Evolutionary conservation across 164 flowering plant species (phyloP), one percentile per base, ranked within the genome.

Genomic region (Berberis thunbergii): DNA sequence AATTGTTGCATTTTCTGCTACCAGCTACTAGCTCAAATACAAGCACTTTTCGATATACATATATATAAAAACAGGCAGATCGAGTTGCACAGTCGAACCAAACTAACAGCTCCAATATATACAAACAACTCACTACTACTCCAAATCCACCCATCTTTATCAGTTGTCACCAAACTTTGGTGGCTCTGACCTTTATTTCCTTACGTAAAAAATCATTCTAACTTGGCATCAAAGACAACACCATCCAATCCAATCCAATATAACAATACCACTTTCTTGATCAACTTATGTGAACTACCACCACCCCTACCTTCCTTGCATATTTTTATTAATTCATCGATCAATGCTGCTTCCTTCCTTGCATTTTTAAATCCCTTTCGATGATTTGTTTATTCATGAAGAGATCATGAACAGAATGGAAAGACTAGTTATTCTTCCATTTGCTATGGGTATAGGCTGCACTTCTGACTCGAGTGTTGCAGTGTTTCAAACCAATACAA

Each of bases 351-450:
- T 42, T 13, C 26, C 48, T 52, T 49, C 43, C 58, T 43, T 50
- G 40, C 54, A 64, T n/a, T 52, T 11, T 43, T 59, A 45, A 26
- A 26, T 26, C 26, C 26, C 44, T 60, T 56, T 45, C 53, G 39
- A 54, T 59, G 8, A 8, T 57, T 52, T 11, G 44, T 61, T 42
- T 38, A 56, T 67, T 52, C 53, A 61, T 54, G 64, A 60, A 65
- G 65, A 49, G 46, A 80, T 83, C 87, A 84, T 79, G 74, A 79
- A 79, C 42, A 70, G 72, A 63, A 81, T 86, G 89, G 96, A 88
- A 64, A 82, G 90, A 69, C 63, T 84, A 43, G 83, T 82, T 4
- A 57, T 84, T 62, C 83, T 85, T 70, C 88, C 88, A 13, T 87
- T 85, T 73, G 67, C 83, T 44, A 64, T 74, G 7, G 86, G 94